These are phyloP conservation scores for Excoecaria cochinchinensis DNA, from an alignment of 345 rosid species.

Conservation along the genomic window DNA sequence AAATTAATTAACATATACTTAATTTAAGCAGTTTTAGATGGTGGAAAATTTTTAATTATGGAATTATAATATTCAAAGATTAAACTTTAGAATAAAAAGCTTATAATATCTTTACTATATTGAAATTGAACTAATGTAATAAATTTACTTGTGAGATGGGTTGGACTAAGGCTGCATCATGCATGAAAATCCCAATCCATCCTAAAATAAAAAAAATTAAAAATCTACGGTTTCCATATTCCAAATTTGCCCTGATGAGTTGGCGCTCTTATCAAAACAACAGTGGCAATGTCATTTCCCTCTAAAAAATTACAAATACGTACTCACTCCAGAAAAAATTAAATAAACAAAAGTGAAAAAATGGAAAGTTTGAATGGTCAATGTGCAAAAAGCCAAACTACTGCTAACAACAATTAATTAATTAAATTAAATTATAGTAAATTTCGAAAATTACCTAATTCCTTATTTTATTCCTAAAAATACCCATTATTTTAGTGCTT, in stretches of 20 bases:
- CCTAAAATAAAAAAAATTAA: no score
- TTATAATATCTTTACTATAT: no score
- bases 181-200: no score
- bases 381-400: background rate
- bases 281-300: background rate
- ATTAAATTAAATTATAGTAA: background rate
- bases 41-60: no score
- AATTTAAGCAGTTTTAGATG: no score
- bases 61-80: no score
- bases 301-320: no score
- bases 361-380: conserved; percentile 8
- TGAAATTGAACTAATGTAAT: no score
- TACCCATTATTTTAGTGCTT: background rate
- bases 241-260: background rate
- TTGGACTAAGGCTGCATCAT: no score
- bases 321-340: background rate
- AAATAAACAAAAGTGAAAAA: background rate
- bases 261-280: background rate
- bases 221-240: no score
- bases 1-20: no score
- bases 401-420: background rate
- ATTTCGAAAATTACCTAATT: background rate
- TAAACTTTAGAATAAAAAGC: background rate
- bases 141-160: no score
- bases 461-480: background rate